These are phyloP conservation scores for Lithospermum erythrorhizon DNA, from an alignment of 257 asterid genomes.

Conservation along the genomic window DNA sequence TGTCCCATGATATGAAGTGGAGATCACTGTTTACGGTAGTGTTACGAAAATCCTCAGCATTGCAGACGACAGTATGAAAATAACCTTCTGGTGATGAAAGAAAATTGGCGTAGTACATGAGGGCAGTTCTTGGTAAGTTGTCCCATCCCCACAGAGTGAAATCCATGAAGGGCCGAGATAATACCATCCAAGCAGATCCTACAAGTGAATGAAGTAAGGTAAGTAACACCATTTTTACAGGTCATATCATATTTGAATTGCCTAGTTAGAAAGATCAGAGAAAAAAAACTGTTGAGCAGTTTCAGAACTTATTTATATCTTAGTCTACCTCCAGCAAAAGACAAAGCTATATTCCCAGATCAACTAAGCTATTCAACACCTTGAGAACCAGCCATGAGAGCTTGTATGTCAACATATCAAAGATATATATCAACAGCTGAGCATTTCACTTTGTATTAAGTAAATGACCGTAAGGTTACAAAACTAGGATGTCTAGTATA, in stretches of 20 bases:
- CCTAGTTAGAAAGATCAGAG: neutral
- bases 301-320: too few relatives aligned
- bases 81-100: conserved; percentile 94
- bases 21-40: conserved; percentile 89
- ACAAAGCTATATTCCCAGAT: too few relatives aligned
- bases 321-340: too few relatives aligned
- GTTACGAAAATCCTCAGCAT: conserved; percentile 68
- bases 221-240: neutral
- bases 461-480: too few relatives aligned
- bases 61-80: conserved; percentile 85
- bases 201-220: conserved; percentile 11
- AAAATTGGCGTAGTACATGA: conserved; percentile 94
- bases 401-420: too few relatives aligned
- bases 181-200: conserved; percentile 99
- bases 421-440: too few relatives aligned
- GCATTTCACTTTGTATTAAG: too few relatives aligned
- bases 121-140: conserved; percentile 81
- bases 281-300: too few relatives aligned
- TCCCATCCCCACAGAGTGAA: conserved; percentile 98
- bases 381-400: too few relatives aligned
- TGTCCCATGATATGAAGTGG: conserved; percentile 94
- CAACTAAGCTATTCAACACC: too few relatives aligned
- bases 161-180: conserved; percentile 79
- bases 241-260: neutral
- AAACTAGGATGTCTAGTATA: too few relatives aligned